Percentiles rank a stretch among this genome's conserved stretches.
Evolutionary conservation across 306 rosid species (phyloP).

Genomic region (Vigna nakashimae): DNA sequence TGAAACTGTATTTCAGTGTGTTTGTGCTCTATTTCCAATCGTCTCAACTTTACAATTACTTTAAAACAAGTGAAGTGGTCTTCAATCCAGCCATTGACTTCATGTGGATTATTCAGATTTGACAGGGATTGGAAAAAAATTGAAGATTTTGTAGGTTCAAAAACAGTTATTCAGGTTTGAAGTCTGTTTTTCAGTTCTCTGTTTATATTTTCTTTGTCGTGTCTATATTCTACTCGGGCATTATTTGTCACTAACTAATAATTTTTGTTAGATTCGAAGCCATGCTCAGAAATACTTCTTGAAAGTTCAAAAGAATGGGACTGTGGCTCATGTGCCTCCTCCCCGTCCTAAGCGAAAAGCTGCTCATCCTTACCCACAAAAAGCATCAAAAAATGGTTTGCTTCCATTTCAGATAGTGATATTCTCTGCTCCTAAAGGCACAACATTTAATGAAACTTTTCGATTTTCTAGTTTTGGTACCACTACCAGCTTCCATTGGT

Average conservation of each 20-base stretch:
- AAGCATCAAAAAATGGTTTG: constrained; percentile 81
- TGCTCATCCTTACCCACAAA: constrained; percentile 87
- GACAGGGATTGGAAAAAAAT: constrained; percentile 95
- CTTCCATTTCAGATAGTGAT: constrained; percentile 9
- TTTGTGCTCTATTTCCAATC: constrained; percentile 9
- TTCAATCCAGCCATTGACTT: constrained; percentile 16
- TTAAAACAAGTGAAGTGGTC: neutral
- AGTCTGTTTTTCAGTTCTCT: neutral
- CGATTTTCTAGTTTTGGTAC: constrained; percentile 64
- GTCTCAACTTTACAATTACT: neutral
- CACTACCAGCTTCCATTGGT: constrained; percentile 71
- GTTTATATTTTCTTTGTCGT: constrained; percentile 19
- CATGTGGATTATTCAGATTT: constrained; percentile 55
- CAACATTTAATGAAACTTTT: constrained; percentile 13
- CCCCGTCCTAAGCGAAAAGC: constrained; percentile 96
- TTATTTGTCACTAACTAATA: constrained; percentile 18
- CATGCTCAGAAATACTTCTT: constrained; percentile 88
- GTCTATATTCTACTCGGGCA: neutral
- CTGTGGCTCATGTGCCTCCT: constrained; percentile 90
- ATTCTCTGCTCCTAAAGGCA: neutral
- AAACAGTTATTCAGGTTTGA: constrained; percentile 86
- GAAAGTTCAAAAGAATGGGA: constrained; percentile 87
- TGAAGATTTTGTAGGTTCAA: constrained; percentile 89
- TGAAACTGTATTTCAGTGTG: neutral
- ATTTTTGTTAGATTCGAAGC: constrained; percentile 66